A percentile compares a stretch with the other conserved stretches of the same genome.
Evolutionary conservation across 1,284 basidiomycete genomes (phyloP).

Genomic region (Apiotrichum brassicae): DNA sequence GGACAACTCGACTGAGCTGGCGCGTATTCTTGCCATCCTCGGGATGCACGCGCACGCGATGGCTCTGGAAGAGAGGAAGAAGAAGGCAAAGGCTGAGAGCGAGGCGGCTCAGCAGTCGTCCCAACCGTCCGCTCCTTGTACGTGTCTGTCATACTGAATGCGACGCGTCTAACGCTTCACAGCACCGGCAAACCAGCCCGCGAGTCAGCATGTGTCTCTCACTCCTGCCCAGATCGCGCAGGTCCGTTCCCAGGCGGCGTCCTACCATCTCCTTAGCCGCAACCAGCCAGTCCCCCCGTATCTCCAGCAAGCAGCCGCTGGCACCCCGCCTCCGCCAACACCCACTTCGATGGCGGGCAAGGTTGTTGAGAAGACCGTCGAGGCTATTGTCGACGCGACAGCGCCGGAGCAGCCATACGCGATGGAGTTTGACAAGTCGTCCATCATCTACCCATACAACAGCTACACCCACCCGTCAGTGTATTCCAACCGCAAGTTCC

Average conservation of each 20-base stretch:
- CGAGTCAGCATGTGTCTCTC: slow-evolving; percentile 51
- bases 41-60: slow-evolving; percentile 34
- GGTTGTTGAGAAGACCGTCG: slow-evolving; percentile 70
- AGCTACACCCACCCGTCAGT: slow-evolving; percentile 82
- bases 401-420: slow-evolving; percentile 40
- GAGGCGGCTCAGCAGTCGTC: slow-evolving; percentile 1
- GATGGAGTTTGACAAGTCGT: slow-evolving; percentile 72
- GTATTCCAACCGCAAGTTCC: slow-evolving; percentile 58
- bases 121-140: slow-evolving; percentile 10
- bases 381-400: slow-evolving; percentile 52
- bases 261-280: slow-evolving; percentile 75
- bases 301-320: slow-evolving; percentile 66
- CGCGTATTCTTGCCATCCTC: slow-evolving; percentile 31
- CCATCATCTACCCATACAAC: slow-evolving; percentile 90
- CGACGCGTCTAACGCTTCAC: not conserved
- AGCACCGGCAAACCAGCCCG: slow-evolving; percentile 13
- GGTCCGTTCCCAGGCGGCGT: slow-evolving; percentile 80
- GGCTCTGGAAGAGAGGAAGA: slow-evolving; percentile 26
- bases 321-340: slow-evolving; percentile 29
- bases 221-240: slow-evolving; percentile 75
- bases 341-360: slow-evolving; percentile 39
- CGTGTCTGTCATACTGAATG: too few species aligned
- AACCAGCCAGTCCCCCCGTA: slow-evolving; percentile 73
- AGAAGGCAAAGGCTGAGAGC: slow-evolving; percentile 7
- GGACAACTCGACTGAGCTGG: slow-evolving; percentile 35